Evolutionary conservation across 768 basidiomycete genomes (phyloP).

Genomic region (Kwoniella sp.): DNA sequence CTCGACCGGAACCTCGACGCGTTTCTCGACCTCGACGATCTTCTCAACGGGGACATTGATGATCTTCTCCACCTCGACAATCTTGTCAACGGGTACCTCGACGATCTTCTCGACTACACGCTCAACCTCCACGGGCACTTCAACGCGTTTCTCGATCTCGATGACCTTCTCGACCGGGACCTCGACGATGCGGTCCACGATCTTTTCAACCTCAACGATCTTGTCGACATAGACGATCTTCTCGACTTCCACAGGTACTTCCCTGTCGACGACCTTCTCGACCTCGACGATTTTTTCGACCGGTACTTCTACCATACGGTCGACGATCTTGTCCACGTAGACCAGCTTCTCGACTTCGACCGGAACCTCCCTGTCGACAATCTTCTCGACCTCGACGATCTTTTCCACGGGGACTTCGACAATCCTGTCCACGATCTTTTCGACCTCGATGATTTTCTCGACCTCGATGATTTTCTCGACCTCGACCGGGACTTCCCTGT

Average conservation of each 20-base stretch:
- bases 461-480: slow-evolving; percentile 46
- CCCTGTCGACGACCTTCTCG: slow-evolving; percentile 17
- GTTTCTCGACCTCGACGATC: slow-evolving; percentile 40
- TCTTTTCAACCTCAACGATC: slow-evolving; percentile 35
- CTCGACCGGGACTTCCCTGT: slow-evolving; percentile 34
- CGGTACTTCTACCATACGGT: slow-evolving; percentile 37
- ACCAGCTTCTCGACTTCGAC: slow-evolving; percentile 43
- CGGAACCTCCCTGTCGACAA: slow-evolving; percentile 28
- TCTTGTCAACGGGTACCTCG: slow-evolving; percentile 20
- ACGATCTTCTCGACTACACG: slow-evolving; percentile 35
- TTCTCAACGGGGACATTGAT: slow-evolving; percentile 40
- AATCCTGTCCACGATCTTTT: slow-evolving; percentile 28
- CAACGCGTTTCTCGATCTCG: slow-evolving; percentile 35
- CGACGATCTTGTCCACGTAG: slow-evolving; percentile 34
- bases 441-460: slow-evolving; percentile 32
- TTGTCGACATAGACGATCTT: slow-evolving; percentile 41
- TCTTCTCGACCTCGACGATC: slow-evolving; percentile 45
- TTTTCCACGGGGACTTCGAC: slow-evolving; percentile 36
- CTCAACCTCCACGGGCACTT: slow-evolving; percentile 39
- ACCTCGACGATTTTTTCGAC: slow-evolving; percentile 44
- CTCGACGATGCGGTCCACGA: slow-evolving; percentile 39
- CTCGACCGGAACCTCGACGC: slow-evolving; percentile 35
- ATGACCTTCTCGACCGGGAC: slow-evolving; percentile 14
- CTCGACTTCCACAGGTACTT: slow-evolving; percentile 12
- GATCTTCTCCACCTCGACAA: slow-evolving; percentile 27